Evolutionary conservation across 257 asterid genomes (phyloP), one percentile per base, ranked within the genome.

Genomic region (Solanum clarkiae): DNA sequence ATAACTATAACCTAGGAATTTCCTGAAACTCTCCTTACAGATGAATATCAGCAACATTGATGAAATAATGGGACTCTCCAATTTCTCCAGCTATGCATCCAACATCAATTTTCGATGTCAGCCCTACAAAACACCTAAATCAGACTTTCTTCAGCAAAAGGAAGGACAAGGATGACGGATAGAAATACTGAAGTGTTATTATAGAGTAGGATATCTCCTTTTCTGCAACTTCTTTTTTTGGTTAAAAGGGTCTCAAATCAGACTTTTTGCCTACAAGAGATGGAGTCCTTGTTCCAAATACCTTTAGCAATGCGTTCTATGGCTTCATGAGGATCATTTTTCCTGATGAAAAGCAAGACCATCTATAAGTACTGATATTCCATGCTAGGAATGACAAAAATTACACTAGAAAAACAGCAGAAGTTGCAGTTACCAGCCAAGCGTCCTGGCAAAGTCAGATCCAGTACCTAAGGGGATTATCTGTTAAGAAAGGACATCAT

Each of bases 401-500:
- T 22, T 45, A 56, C 60, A 56, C 1, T 57, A 83, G 63, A 86
- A 90, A 77, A 84, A 85, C 80, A 85, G 29, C 80, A 84, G 86
- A 88, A 84, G 85, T 87, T 53, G 86, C 55, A 84, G 88, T 95
- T 89, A 95, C 99, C 97, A 95, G 82, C 97, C 94, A 87, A 93
- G 89, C 69, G 99, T 94, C 89, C 98, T 92, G 71, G 98, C 97
- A 85, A 94, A 95, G 89, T 95, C 99, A 54, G 98, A 95, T 89
- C 97, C 99, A 85, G 98, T 95, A 86, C 99, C 99, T 90, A 95
- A 88, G 59, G 99, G 99, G 59, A 95, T 93, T 84, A 94, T 92
- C 98, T 94, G 95, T 84, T 80, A 89, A 88, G 85, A 92, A 87
- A 81, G 80, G n/a, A 87, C 59, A 82, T 85, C 29, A 81, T 84